Evolutionary conservation across 2,329 filamentous ascomycete species (phyloP), one percentile per base, ranked within the genome.

Genomic region (Hymenoscyphus fraxineus): DNA sequence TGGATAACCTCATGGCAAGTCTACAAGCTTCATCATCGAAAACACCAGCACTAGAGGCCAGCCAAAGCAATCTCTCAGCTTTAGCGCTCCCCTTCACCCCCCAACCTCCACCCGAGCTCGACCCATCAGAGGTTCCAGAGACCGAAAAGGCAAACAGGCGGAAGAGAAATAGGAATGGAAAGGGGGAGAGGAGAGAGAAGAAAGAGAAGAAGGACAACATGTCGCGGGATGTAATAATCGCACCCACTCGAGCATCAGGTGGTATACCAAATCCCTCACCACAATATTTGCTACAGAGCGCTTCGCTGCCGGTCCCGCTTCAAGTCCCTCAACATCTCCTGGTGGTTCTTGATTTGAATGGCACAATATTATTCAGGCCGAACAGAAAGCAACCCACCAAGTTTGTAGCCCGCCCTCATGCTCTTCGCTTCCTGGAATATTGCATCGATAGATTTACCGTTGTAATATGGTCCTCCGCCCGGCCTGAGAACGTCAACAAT

Each of bases 391-490:
- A 78, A 1, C 80, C 82, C 3, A 82, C 80, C 10, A 75, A 76
- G 54, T 91, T 93, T 74, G 78, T 87, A 55, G 78, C 83, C 68
- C 89, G 95, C 0, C 91, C 91, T 0, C 82, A 88, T 68, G 83
- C 95, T 0, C 72, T 79, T 2, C 69, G 78, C 0, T 97, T 99
- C 76, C 78, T 98, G 3, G 73, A 82, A 35, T 92, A 93, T 75
- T 85, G 93, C 69, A 82, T 96, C 70, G 78, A 84, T 13, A 87
- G 88, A 65, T 94, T 96, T 79, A 81, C 82, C 61, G 89, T 97
- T 38, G 92, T 93, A 78, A 85, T 98, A 64, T 99, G 94, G 93
- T 96, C 94, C 1, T 96, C 92, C 6, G 93, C 94, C 0, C 85
- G 83, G 22, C 88, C 88, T 0, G 77, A 83, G 0, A 97, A 95